A percentile compares a stretch with the other conserved stretches of the same genome.
These are phyloP conservation scores for Penicillium sp. DNA, from an alignment of 2,329 filamentous ascomycete species.

Conservation along the genomic window DNA sequence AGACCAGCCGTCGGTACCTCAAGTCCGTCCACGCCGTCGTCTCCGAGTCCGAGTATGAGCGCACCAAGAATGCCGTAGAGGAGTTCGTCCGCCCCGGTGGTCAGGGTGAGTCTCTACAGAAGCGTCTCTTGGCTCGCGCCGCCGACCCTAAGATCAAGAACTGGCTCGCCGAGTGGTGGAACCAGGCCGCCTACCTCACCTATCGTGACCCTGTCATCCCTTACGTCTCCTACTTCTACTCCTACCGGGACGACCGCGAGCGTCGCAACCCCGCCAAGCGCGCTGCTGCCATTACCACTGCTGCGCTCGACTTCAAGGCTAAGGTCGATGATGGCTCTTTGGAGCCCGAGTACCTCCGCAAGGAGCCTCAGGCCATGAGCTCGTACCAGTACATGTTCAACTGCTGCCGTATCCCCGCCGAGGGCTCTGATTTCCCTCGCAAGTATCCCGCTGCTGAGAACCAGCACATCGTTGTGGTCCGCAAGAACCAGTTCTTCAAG, in stretches of 20 bases:
- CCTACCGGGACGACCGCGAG: conserved; percentile 87
- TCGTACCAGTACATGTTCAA: conserved; percentile 99
- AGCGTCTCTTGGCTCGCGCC: conserved; percentile 75
- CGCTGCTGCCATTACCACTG: conserved; percentile 83
- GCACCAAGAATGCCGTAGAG: conserved; percentile 74
- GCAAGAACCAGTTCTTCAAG: conserved; percentile 99
- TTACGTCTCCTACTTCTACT: conserved; percentile 99
- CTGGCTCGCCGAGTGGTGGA: conserved; percentile 99
- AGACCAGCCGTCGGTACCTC: conserved; percentile 63
- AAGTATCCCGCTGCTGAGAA: conserved; percentile 74
- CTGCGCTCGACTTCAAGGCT: conserved; percentile 89
- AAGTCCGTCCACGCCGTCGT: conserved; percentile 65
- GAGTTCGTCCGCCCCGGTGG: conserved; percentile 89
- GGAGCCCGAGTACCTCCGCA: conserved; percentile 99
- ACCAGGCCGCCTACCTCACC: conserved; percentile 83
- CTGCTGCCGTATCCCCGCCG: conserved; percentile 76
- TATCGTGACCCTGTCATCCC: conserved; percentile 96
- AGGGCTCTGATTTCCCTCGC: conserved; percentile 75
- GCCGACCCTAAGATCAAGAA: conserved; percentile 81
- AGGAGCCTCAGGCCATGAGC: conserved; percentile 95
- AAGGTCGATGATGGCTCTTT: conserved; percentile 78
- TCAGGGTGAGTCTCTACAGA: conserved; percentile 77
- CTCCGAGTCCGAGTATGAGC: conserved; percentile 56
- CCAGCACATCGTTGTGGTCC: conserved; percentile 83
- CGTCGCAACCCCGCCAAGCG: conserved; percentile 87